These are phyloP conservation scores for Hymenoscyphus scutula DNA, from an alignment of 2,329 filamentous ascomycete genomes.

Conservation along the genomic window DNA sequence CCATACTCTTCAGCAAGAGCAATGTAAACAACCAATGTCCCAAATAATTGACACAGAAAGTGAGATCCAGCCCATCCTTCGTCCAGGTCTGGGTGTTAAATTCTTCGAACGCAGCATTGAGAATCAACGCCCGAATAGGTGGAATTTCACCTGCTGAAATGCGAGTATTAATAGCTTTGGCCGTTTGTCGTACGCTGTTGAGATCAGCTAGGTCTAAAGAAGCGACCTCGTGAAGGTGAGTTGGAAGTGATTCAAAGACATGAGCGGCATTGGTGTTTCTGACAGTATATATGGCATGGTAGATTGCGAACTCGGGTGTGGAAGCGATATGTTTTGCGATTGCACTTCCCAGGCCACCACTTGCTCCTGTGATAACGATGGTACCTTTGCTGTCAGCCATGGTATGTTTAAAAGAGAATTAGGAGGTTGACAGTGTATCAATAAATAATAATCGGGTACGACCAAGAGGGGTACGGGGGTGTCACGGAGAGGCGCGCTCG, in stretches of 20 bases:
- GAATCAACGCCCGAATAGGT: slow-evolving; percentile 25
- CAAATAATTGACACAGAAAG: slow-evolving; percentile 37
- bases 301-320: slow-evolving; percentile 8
- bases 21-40: slow-evolving; percentile 37
- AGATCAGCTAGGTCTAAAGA: slow-evolving; percentile 15
- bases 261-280: slow-evolving; percentile 14
- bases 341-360: slow-evolving; percentile 29
- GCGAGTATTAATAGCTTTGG: slow-evolving; percentile 22
- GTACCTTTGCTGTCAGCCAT: slow-evolving; percentile 20
- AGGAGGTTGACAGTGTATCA: no score
- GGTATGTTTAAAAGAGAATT: not conserved
- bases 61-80: slow-evolving; percentile 37
- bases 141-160: slow-evolving; percentile 22
- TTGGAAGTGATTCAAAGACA: not conserved
- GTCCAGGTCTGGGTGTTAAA: slow-evolving; percentile 31
- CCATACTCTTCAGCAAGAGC: slow-evolving; percentile 37
- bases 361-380: slow-evolving; percentile 29
- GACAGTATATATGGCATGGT: slow-evolving; percentile 27
- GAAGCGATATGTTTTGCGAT: slow-evolving; percentile 22
- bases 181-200: slow-evolving; percentile 15
- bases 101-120: slow-evolving; percentile 27
- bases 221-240: slow-evolving; percentile 7
- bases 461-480: no score
- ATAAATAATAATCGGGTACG: no score
- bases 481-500: no score